Base-by-base conservation (phyloP, 345 rosid species). In the Lumnitzera littorea region DNA sequence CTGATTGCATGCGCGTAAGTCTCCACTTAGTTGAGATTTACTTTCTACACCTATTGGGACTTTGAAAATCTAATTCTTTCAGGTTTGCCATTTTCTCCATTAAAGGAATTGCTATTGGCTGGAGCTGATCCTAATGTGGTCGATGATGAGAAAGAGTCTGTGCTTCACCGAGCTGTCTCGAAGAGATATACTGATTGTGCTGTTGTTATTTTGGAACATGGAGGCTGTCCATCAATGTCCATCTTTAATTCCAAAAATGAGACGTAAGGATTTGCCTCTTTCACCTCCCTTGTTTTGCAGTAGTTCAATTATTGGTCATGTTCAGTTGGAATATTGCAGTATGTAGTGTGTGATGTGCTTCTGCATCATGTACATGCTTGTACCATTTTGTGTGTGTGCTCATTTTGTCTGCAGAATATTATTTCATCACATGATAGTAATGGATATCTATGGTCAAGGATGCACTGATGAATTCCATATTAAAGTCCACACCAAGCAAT, bases 51-150 rank as follows among this genome's bases (percentile, higher is more conserved):
- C 51, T 65, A 55, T 56, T 2, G 3, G 63, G 52, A 43, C 24
- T 31, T 43, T 41, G 29, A 58, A 66, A 60, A 43, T 25, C 9
- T 29, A 55, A 6, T 49, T 54, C 52, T 57, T 46, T 17, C n/a
- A 47, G 24, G 43, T 51, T n/a, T 64, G 17, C 11, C 41, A 57
- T 57, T 54, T 66, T 27, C 65, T 54, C 55, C 65, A 48, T 68
- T n/a, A 60, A 79, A 94, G 99, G 99, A 94, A 67, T 75, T 94
- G 62, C 76, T 94, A 51, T 79, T 88, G 77, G 96, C 96, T 72
- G 99, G 97, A 70, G 96, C 98, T 74, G 98, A 91, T 75, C 96
- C 98, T 55, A 92, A 92, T 74, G 98, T 89, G 16, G 84, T 92
- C 50, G 96, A 94, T 77, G 99, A 94, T 76, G 99, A 94, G 71